Evolutionary conservation across 306 rosid genomes (phyloP).

Genomic region (Castanea mollissima): DNA sequence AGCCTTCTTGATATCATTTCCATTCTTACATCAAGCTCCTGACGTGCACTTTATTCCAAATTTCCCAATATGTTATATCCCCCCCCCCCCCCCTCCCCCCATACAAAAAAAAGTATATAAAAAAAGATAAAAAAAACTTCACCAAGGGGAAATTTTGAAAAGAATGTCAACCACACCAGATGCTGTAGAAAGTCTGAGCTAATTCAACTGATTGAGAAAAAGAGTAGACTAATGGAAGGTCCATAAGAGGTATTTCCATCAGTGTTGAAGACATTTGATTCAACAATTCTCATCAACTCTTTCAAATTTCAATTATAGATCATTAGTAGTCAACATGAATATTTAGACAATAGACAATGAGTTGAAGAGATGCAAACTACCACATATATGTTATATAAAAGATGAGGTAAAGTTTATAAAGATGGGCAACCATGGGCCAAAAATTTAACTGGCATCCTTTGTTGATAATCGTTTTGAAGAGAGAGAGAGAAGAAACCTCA

Average conservation of each 20-base stretch:
- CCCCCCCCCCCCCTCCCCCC: too few relatives aligned
- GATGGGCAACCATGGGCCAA: background rate
- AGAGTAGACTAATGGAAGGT: background rate
- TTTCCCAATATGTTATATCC: too few relatives aligned
- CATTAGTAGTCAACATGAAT: background rate
- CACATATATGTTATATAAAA: background rate
- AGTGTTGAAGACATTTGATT: background rate
- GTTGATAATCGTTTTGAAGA: too few relatives aligned
- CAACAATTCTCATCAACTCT: background rate
- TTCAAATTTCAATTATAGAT: background rate
- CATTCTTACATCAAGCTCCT: too few relatives aligned
- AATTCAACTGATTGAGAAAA: background rate
- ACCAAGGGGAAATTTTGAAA: background rate
- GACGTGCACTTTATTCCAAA: too few relatives aligned
- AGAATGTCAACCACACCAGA: background rate
- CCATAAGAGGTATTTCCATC: background rate
- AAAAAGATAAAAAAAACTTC: too few relatives aligned
- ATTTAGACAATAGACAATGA: background rate
- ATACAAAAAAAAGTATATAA: too few relatives aligned
- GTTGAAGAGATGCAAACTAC: background rate
- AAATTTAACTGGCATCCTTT: background rate
- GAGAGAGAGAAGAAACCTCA: too few relatives aligned
- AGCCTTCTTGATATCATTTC: too few relatives aligned
- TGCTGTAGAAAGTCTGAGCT: background rate
- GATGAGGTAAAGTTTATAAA: background rate